Conservation (phyloP, 2,329 filamentous ascomycete genomes). For the Emericellopsis cladophorae region DNA sequence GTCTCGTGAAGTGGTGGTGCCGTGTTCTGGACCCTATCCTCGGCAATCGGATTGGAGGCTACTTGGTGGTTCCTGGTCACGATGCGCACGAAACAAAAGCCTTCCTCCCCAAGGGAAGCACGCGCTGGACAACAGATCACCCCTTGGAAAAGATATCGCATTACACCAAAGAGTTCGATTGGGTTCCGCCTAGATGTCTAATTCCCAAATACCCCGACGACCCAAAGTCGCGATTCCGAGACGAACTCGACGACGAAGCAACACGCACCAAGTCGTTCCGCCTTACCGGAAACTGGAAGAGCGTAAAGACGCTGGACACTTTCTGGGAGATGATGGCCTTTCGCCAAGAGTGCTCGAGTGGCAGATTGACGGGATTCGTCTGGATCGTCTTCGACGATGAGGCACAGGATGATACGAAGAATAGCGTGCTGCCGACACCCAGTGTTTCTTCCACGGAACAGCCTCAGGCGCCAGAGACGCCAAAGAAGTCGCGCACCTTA, state of each 20-base stretch:
- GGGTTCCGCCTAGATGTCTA: constrained; percentile 66
- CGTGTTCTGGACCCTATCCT: constrained; percentile 70
- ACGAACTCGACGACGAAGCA: constrained; percentile 79
- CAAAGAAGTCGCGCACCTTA: constrained; percentile 2
- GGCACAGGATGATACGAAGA: constrained; percentile 4
- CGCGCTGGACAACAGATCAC: constrained; percentile 50
- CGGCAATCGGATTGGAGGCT: constrained; percentile 48
- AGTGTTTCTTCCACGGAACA: constrained; percentile 9
- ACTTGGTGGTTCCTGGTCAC: constrained; percentile 77
- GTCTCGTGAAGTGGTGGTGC: constrained; percentile 93
- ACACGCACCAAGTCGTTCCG: constrained; percentile 41
- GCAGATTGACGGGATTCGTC: constrained; percentile 82
- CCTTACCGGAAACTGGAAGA: constrained; percentile 63
- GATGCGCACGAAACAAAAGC: constrained; percentile 70
- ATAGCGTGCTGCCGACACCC: constrained; percentile 11
- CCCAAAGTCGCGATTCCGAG: constrained; percentile 79
- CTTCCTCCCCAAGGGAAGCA: constrained; percentile 50
- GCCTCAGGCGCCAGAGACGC: constrained; percentile 4
- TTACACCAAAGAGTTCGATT: constrained; percentile 42
- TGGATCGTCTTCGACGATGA: constrained; percentile 74
- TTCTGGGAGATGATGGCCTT: constrained; percentile 99
- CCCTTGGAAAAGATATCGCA: constrained; percentile 55
- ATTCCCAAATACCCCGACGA: constrained; percentile 91
- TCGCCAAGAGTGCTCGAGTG: constrained; percentile 88
- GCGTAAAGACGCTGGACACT: constrained; percentile 69